Conservation (phyloP, 1,284 basidiomycete genomes). For the Sporisorium graminicola region DNA sequence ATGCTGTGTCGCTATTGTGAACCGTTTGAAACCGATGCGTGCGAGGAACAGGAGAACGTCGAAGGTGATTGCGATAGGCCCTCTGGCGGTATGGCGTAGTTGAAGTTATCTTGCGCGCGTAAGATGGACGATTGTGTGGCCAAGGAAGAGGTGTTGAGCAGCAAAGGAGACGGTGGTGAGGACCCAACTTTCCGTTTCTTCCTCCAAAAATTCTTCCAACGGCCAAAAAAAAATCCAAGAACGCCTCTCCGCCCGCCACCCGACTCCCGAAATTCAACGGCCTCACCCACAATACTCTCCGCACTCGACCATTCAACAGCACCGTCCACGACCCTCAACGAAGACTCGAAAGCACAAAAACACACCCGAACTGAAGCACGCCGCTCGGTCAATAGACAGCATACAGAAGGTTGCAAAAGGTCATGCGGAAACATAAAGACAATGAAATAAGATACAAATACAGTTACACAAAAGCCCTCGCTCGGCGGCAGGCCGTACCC, state of each 20-base stretch:
- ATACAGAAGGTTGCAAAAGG: background rate
- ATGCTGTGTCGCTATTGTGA: background rate
- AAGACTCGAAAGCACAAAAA: too few species aligned
- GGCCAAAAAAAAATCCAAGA: background rate
- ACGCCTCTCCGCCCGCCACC: background rate
- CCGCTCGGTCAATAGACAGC: background rate
- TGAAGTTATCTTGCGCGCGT: background rate
- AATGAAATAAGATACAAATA: constrained; percentile 16
- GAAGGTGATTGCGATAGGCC: too few species aligned
- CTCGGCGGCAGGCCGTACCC: background rate
- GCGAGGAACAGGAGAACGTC: too few species aligned
- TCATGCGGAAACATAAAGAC: background rate
- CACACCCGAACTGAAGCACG: background rate
- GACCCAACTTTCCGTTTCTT: background rate
- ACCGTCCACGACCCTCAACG: too few species aligned
- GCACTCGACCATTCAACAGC: too few species aligned
- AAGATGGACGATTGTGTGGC: background rate
- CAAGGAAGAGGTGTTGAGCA: background rate
- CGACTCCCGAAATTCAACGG: background rate
- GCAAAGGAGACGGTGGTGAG: background rate
- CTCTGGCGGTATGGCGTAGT: background rate
- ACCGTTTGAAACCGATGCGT: background rate
- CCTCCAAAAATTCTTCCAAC: background rate
- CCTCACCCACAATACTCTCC: background rate
- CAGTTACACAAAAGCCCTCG: constrained; percentile 8